Percentiles rank a stretch among this genome's conserved stretches.
Evolutionary conservation across 371 early-diverging fungal genomes (phyloP).

Genomic region (Actinomucor elegans): DNA sequence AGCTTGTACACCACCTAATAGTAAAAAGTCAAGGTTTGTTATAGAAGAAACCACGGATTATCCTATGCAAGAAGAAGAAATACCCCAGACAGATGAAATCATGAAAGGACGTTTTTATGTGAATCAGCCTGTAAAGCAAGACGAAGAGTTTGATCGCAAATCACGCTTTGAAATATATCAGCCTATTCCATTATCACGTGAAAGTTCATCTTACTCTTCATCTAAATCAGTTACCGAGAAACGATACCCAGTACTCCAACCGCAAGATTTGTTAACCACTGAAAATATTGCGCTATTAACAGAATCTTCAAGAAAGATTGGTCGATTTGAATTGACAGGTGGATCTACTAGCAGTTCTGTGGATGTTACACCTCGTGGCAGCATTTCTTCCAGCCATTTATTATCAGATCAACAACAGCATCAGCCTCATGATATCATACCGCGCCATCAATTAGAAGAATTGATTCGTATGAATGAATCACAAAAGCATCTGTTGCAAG

Average conservation of each 20-base stretch:
- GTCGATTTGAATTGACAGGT: conserved; percentile 43
- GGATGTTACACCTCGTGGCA: conserved; percentile 8
- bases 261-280: conserved; percentile 5
- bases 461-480: conserved; percentile 34
- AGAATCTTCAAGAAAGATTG: conserved; percentile 43
- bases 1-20: conserved; percentile 9
- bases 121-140: too few species aligned
- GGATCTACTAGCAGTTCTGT: conserved; percentile 11
- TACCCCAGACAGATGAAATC: too few species aligned
- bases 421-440: not conserved
- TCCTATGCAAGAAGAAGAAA: conserved; percentile 33
- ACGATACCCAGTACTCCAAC: conserved; percentile 34
- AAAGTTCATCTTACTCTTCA: conserved; percentile 38
- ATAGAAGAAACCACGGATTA: conserved; percentile 35
- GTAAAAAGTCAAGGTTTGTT: conserved; percentile 59
- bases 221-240: conserved; percentile 19
- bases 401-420: not conserved
- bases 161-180: conserved; percentile 27
- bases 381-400: conserved; percentile 5
- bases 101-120: conserved; percentile 68
- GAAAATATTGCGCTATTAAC: conserved; percentile 17
- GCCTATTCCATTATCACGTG: conserved; percentile 37
- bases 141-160: conserved; percentile 16
- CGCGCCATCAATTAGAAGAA: conserved; percentile 34
- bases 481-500: conserved; percentile 33